These are phyloP conservation scores for Dichotomopilus funicola DNA, from an alignment of 2,329 filamentous ascomycete species.

Conservation along the genomic window DNA sequence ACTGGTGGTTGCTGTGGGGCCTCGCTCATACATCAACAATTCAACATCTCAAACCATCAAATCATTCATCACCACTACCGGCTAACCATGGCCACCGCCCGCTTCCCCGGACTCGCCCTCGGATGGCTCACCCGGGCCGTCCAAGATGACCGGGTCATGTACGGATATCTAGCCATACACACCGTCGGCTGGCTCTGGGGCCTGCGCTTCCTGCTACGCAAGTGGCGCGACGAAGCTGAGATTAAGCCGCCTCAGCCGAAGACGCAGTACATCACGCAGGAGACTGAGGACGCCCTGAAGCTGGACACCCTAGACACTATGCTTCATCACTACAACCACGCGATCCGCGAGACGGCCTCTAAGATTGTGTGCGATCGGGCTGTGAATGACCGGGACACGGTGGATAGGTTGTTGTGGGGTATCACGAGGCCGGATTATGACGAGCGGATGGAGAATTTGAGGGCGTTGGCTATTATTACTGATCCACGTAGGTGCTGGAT, in stretches of 20 bases:
- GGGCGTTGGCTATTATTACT: constrained; percentile 50
- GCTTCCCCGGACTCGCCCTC: constrained; percentile 32
- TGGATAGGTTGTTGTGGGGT: constrained; percentile 48
- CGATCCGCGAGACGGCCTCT: constrained; percentile 62
- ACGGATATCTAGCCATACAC: constrained; percentile 49
- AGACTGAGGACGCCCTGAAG: constrained; percentile 66
- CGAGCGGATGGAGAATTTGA: constrained; percentile 49
- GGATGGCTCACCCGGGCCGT: constrained; percentile 31
- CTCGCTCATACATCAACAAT: neutral
- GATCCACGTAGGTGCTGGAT: constrained; percentile 35
- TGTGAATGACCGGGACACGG: constrained; percentile 50
- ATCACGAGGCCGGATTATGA: constrained; percentile 55
- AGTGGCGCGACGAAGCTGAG: constrained; percentile 58
- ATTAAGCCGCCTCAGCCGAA: constrained; percentile 59
- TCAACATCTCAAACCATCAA: neutral
- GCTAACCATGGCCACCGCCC: neutral
- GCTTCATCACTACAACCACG: constrained; percentile 62
- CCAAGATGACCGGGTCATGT: constrained; percentile 48
- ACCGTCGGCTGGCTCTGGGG: constrained; percentile 51
- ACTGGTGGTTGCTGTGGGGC: too few species aligned
- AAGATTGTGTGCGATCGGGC: constrained; percentile 51
- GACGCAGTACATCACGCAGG: constrained; percentile 67
- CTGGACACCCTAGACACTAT: constrained; percentile 61
- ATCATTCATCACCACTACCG: neutral
- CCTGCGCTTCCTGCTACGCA: constrained; percentile 52